Evolutionary conservation across 2,329 filamentous ascomycete genomes (phyloP).

Genomic region (Podosphaera leucotricha): DNA sequence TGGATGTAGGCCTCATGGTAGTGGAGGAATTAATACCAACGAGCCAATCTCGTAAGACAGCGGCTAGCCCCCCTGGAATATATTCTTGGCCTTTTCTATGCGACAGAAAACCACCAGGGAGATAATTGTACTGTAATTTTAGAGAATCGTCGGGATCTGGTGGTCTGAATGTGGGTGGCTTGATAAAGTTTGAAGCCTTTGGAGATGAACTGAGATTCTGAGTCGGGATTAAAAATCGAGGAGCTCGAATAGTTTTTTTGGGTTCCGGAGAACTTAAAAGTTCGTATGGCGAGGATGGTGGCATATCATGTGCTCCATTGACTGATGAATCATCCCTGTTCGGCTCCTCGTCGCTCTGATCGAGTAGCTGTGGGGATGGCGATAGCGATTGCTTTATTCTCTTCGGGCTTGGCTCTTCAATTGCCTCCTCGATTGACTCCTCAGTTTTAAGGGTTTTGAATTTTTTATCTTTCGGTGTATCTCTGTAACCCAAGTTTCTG

Average conservation of each 20-base stretch:
- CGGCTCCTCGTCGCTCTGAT: constrained; percentile 1
- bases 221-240: constrained; percentile 11
- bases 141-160: constrained; percentile 7
- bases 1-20: constrained; percentile 1
- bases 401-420: constrained; percentile 10
- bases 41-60: constrained; percentile 25
- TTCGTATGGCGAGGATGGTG: constrained; percentile 8
- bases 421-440: no score
- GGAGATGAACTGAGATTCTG: constrained; percentile 6
- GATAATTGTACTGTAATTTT: constrained; percentile 13
- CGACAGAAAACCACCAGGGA: constrained; percentile 29
- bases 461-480: constrained; percentile 6
- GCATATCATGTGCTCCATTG: constrained; percentile 3
- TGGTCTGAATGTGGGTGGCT: constrained; percentile 15
- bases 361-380: constrained; percentile 5
- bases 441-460: constrained; percentile 5
- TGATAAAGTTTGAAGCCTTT: constrained; percentile 4
- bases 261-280: constrained; percentile 9
- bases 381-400: constrained; percentile 12
- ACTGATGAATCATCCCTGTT: constrained; percentile 1
- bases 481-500: constrained; percentile 6
- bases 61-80: constrained; percentile 23
- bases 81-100: constrained; percentile 25
- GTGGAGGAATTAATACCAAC: constrained; percentile 18
- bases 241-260: constrained; percentile 8